A percentile compares a stretch with the other conserved stretches of the same genome.
phyloP scores from a whole-genome alignment of 202 grass and related monocot species.

The Musa balbisiana region DNA sequence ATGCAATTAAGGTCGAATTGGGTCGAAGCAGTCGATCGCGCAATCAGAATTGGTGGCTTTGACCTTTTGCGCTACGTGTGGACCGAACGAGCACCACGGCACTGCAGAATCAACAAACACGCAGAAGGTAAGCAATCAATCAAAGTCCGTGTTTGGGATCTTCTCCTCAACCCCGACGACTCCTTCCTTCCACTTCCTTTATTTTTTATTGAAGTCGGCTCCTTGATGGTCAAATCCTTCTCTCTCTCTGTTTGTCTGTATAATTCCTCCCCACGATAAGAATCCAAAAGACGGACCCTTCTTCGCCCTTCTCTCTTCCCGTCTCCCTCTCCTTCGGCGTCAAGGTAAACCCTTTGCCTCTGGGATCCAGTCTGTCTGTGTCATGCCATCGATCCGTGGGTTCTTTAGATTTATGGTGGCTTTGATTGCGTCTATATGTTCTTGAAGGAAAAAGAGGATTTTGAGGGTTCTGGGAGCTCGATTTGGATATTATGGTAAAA shows the following conservation, averaged over 20 bases:
- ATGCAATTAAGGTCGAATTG: no score
- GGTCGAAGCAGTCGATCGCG: no score
- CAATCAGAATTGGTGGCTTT: no score
- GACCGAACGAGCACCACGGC: no score
- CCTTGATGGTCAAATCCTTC: neutral
- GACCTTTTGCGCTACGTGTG: no score
- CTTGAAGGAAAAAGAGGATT: neutral
- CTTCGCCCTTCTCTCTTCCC: neutral
- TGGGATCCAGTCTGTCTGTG: no score
- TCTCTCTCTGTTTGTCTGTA: neutral
- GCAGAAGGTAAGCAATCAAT: no score
- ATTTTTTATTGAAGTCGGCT: neutral
- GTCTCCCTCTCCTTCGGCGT: neutral
- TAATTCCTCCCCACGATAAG: neutral
- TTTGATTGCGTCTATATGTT: neutral
- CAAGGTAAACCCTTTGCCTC: conserved; percentile 1
- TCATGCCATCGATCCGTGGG: neutral
- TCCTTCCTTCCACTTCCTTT: neutral
- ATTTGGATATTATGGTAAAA: neutral
- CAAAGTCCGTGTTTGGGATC: no score
- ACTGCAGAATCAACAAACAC: no score
- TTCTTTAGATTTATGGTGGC: neutral
- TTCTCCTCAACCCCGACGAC: neutral
- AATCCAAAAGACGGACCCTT: neutral
- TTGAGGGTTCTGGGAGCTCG: neutral